Evolutionary conservation across 257 asterid species (phyloP).

Genomic region (Ilex asprella): DNA sequence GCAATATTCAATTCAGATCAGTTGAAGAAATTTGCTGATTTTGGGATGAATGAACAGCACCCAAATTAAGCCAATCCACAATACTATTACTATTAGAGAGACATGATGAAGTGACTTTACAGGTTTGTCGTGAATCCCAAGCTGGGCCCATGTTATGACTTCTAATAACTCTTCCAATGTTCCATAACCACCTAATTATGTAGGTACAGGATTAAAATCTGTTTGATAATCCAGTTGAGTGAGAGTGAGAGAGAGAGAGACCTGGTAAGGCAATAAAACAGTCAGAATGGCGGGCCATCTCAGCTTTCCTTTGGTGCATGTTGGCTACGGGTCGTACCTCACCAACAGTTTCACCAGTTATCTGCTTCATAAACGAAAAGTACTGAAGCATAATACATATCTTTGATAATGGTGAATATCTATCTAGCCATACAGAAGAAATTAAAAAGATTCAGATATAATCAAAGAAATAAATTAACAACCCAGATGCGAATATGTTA

Average conservation of each 20-base stretch:
- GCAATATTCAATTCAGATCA: no score
- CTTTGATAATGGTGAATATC: no score
- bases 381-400: no score
- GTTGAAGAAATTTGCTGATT: no score
- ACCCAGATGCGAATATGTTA: no score
- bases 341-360: conserved; percentile 50
- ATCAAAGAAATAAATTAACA: background rate
- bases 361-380: conserved; percentile 15
- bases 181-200: conserved; percentile 49
- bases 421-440: background rate
- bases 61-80: conserved; percentile 1
- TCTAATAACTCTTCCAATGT: conserved; percentile 51
- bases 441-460: background rate
- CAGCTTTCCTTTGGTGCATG: conserved; percentile 65
- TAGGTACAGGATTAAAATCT: no score
- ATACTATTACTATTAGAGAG: background rate
- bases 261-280: conserved; percentile 54
- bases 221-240: no score
- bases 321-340: conserved; percentile 39
- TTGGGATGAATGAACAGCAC: background rate
- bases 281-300: conserved; percentile 51
- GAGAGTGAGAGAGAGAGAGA: background rate
- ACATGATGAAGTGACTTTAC: conserved; percentile 15
- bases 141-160: conserved; percentile 57
- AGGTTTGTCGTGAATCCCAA: conserved; percentile 67